phyloP scores from a whole-genome alignment of 176 grass and related monocot species.

The Tuctoria greenei region DNA sequence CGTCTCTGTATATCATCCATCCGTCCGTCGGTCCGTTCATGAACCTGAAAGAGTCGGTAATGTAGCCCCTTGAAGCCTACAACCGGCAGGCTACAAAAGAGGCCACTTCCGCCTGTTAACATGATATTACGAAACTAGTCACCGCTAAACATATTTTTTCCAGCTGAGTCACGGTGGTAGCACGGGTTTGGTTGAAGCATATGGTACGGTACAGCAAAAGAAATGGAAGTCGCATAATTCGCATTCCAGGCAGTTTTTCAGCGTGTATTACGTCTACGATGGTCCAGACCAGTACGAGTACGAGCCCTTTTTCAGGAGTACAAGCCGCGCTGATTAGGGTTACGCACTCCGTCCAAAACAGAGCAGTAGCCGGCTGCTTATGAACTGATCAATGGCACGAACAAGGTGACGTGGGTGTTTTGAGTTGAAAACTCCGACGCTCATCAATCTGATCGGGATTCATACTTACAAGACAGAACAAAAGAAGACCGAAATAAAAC shows the following conservation, averaged over 20 bases:
- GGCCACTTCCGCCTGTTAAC: neutral
- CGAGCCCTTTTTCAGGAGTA: neutral
- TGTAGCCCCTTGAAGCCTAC: neutral
- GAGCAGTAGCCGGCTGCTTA: neutral
- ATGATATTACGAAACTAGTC: too few relatives aligned
- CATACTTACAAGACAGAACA: neutral
- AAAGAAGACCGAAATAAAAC: neutral
- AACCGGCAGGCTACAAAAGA: neutral
- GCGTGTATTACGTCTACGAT: neutral
- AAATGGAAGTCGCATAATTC: neutral
- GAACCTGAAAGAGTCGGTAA: neutral
- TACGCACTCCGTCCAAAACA: conserved; percentile 2
- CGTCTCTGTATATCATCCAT: neutral
- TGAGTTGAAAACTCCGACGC: neutral
- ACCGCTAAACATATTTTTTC: too few relatives aligned
- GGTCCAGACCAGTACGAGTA: neutral
- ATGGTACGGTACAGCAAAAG: neutral
- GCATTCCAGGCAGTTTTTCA: neutral
- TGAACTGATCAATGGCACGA: neutral
- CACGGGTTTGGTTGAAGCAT: neutral
- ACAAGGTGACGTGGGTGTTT: neutral
- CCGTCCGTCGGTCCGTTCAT: neutral
- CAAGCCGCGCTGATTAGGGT: neutral
- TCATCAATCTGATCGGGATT: neutral
- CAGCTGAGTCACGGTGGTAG: neutral